Percentiles rank a stretch among this genome's conserved stretches.
Conservation (phyloP, 768 basidiomycete genomes). For the Sporobolomyces roseus region DNA sequence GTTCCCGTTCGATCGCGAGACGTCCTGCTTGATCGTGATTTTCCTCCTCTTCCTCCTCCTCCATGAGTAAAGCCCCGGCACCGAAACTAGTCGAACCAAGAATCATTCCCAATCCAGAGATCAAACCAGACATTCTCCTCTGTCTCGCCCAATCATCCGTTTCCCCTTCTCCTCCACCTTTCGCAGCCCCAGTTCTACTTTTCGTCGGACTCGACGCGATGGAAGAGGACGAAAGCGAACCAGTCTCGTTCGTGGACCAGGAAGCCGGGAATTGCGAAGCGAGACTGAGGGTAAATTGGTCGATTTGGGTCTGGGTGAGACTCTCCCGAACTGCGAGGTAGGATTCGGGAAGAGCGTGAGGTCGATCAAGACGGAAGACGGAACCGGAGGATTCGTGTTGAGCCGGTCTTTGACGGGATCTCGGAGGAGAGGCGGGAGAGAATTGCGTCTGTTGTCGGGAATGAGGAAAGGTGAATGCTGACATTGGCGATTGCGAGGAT, state of each 20-base stretch:
- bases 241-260: constrained; percentile 4
- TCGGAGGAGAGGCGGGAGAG: background rate
- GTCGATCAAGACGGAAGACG: constrained; percentile 26
- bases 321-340: constrained; percentile 24
- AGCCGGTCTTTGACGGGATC: background rate
- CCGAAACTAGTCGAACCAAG: constrained; percentile 18
- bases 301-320: constrained; percentile 8
- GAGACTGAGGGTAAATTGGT: constrained; percentile 7
- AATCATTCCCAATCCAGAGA: constrained; percentile 20
- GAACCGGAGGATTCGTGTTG: background rate
- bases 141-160: constrained; percentile 27
- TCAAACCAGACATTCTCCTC: constrained; percentile 13
- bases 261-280: constrained; percentile 5
- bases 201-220: constrained; percentile 9
- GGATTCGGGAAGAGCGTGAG: constrained; percentile 21
- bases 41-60: background rate
- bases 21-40: background rate
- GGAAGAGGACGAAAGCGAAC: background rate
- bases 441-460: background rate
- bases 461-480: constrained; percentile 8
- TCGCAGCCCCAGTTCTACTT: background rate
- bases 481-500: background rate
- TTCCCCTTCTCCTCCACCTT: background rate
- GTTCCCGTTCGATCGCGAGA: too few species aligned
- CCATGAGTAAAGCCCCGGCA: background rate